A percentile compares a stretch with the other conserved stretches of the same genome.
phyloP scores from a whole-genome alignment of 495 filamentous ascomycete species.

The Penicillium roqueforti region DNA sequence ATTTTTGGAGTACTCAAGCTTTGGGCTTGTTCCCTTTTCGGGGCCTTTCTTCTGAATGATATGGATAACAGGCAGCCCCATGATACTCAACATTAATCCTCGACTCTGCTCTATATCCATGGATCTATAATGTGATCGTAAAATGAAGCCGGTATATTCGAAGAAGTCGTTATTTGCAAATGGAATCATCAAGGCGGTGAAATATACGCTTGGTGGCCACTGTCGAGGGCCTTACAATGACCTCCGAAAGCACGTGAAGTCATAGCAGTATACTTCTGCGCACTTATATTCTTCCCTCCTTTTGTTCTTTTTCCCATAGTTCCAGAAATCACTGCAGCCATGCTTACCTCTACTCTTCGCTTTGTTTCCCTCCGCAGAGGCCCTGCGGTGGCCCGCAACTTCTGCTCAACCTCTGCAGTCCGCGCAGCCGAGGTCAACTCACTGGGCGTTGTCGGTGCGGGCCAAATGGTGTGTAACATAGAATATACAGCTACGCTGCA shows the following conservation, averaged over 20 bases:
- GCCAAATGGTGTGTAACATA: conserved; percentile 74
- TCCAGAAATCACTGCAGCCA: conserved; percentile 13
- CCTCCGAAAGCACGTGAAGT: conserved; percentile 14
- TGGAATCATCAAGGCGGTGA: conserved; percentile 4
- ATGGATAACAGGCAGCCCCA: not conserved
- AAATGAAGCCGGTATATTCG: no score
- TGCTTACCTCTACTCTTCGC: conserved; percentile 37
- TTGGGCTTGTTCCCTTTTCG: not conserved
- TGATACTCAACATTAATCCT: not conserved
- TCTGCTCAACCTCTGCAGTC: conserved; percentile 42
- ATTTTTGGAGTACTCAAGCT: not conserved
- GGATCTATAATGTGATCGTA: no score
- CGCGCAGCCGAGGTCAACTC: conserved; percentile 74
- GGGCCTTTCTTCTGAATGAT: not conserved
- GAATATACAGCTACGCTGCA: not conserved
- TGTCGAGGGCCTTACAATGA: not conserved
- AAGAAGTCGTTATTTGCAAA: no score
- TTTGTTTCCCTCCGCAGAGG: conserved; percentile 21
- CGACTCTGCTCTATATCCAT: not conserved
- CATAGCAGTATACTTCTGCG: conserved; percentile 2
- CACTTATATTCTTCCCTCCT: conserved; percentile 9
- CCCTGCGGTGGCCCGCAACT: conserved; percentile 35
- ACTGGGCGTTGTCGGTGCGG: conserved; percentile 89
- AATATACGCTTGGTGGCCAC: not conserved
- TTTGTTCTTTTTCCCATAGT: conserved; percentile 6